These are phyloP conservation scores for Cadophora sp. DNA, from an alignment of 2,329 filamentous ascomycete species.

Conservation along the genomic window DNA sequence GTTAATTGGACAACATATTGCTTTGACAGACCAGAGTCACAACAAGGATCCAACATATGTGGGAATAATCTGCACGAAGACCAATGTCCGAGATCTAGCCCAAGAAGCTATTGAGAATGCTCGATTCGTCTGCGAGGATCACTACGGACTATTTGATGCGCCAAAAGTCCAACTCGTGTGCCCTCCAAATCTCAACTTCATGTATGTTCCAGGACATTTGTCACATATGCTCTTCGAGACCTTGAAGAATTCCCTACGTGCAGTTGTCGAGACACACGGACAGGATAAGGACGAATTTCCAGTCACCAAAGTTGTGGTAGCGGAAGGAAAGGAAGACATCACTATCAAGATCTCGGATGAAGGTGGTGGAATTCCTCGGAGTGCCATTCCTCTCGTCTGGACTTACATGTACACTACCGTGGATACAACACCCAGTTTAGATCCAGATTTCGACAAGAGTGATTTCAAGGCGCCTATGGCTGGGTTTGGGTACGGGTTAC, in stretches of 20 bases:
- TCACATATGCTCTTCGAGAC: conserved; percentile 99
- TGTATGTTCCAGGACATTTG: conserved; percentile 99
- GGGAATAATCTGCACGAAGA: conserved; percentile 98
- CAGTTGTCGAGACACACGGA: conserved; percentile 94
- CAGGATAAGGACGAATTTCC: conserved; percentile 96
- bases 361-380: conserved; percentile 92
- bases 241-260: conserved; percentile 95
- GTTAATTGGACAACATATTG: conserved; percentile 98
- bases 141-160: conserved; percentile 96
- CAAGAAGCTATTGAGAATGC: conserved; percentile 98
- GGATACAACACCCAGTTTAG: conserved; percentile 90
- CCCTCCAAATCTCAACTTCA: conserved; percentile 93
- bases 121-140: conserved; percentile 98
- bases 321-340: conserved; percentile 97
- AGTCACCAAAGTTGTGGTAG: conserved; percentile 95
- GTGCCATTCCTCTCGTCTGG: conserved; percentile 96
- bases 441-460: conserved; percentile 98
- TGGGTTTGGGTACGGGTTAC: conserved; percentile 96
- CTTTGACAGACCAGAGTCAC: conserved; percentile 90
- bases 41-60: conserved; percentile 93
- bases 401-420: conserved; percentile 99
- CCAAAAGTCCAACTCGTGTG: conserved; percentile 97
- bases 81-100: conserved; percentile 92
- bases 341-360: conserved; percentile 99
- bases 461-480: conserved; percentile 99